Percentiles rank a stretch among this genome's conserved stretches.
phyloP scores from a whole-genome alignment of 176 grass and related monocot species.

The Avena insularis region DNA sequence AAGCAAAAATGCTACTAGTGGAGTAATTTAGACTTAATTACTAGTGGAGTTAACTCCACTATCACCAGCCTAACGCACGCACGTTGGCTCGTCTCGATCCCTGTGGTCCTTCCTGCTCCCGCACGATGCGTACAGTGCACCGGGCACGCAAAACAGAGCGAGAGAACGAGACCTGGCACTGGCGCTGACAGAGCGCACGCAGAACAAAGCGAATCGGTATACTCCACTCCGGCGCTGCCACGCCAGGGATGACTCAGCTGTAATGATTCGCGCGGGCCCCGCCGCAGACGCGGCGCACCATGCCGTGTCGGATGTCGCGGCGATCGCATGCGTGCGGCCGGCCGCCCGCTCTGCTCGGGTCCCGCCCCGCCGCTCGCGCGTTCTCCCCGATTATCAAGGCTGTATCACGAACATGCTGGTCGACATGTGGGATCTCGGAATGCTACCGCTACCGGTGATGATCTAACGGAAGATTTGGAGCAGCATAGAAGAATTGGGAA shows the following conservation, averaged over 20 bases:
- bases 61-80: not conserved
- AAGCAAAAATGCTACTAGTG: no score
- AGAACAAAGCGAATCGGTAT: not conserved
- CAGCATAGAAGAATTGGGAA: no score
- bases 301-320: not conserved
- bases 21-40: no score
- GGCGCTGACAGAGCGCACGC: not conserved
- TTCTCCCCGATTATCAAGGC: no score
- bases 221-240: not conserved
- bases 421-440: no score
- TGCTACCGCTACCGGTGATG: no score
- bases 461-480: no score
- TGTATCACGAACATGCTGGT: no score
- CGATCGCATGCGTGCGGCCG: no score
- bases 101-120: not conserved
- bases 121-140: not conserved
- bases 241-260: not conserved
- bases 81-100: not conserved
- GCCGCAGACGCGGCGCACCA: not conserved
- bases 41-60: no score
- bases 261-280: not conserved
- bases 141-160: not conserved
- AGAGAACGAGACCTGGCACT: not conserved
- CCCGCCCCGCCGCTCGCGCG: no score
- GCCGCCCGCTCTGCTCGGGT: no score